phyloP scores from a whole-genome alignment of 192 early-diverging fungal species.

The Kickxella alabastrina region DNA sequence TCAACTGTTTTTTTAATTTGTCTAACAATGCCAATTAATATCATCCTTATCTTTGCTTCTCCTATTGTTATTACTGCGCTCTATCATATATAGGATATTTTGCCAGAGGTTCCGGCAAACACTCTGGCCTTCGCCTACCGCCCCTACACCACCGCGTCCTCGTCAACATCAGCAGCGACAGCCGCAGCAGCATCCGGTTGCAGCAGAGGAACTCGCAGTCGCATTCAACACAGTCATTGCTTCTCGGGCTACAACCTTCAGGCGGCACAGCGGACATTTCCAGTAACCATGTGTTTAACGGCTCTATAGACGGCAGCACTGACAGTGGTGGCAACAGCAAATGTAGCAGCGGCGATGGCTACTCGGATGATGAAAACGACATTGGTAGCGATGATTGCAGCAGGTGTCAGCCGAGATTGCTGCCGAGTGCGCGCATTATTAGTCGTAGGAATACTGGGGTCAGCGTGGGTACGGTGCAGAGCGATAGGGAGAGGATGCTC shows the following conservation, averaged over 20 bases:
- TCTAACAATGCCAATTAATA: too few species aligned
- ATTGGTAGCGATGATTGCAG: too few species aligned
- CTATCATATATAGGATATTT: slow-evolving; percentile 13
- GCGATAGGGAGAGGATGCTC: slow-evolving; percentile 22
- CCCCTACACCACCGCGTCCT: slow-evolving; percentile 15
- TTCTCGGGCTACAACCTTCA: too few species aligned
- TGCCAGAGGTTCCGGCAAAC: slow-evolving; percentile 12
- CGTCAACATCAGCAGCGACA: not conserved
- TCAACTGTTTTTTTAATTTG: too few species aligned
- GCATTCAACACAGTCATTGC: too few species aligned
- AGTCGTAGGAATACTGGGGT: not conserved
- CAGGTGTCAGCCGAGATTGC: not conserved
- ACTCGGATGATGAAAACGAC: too few species aligned
- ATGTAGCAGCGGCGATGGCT: not conserved
- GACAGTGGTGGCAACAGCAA: not conserved
- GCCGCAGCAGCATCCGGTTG: not conserved
- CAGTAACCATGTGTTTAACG: too few species aligned
- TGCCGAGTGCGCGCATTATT: not conserved
- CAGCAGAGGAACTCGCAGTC: not conserved
- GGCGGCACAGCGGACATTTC: too few species aligned
- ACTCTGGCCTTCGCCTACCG: slow-evolving; percentile 42
- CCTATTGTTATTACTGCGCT: not conserved
- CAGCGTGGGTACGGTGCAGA: not conserved
- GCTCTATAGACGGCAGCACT: not conserved
- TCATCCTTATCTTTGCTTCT: not conserved